Base-by-base conservation (phyloP, 2,329 filamentous ascomycete genomes). In the Epichloe hybrida region DNA sequence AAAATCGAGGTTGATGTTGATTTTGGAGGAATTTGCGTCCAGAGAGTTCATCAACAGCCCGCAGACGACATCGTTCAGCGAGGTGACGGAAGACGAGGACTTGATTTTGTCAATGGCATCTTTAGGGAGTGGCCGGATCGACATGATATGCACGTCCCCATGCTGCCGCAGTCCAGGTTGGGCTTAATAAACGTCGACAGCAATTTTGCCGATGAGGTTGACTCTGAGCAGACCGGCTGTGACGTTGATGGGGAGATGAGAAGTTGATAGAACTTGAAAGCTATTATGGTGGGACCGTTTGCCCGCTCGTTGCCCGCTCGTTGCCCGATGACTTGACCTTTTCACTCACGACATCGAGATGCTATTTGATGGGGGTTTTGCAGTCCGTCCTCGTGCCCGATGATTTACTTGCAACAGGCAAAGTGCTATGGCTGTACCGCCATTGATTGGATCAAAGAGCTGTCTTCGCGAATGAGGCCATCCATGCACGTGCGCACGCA, bases 1-100 rank as follows among this genome's bases (percentile, higher is more conserved):
- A 62, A 88, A 88, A 66, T 96, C 86, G 21, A 95, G 71, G 1
- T 74, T 76, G 50, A 95, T 72, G 49, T 78, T 78, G 54, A 96
- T 69, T 50, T 75, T 84, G 36, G 72, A 75, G 15, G 90, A 83
- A 44, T 71, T 70, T 4, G 89, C 88, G 70, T 98, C 93, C 12
- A 98, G 73, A 0, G 88, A 80, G 64, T 98, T 98, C 63, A 84
- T 81, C 27, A 94, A 59, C 9, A 97, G 74, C 44, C 85, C 86
- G 50, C 80, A 71, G 13, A 87, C 71, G 4, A 86, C 88, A 27
- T 71, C 77, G 58, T 83, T 84, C 35, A 97, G 72, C 43, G 81
- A 84, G 2, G 81, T 85, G 58, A 97, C 84, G 50, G 77, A 73
- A n/a, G 81, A 80, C 0, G 91, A 94, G 0, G 91, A 95, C 62